Evolutionary conservation across 306 rosid species (phyloP), one percentile per base, ranked within the genome.

Genomic region (Carpinus fangiana): DNA sequence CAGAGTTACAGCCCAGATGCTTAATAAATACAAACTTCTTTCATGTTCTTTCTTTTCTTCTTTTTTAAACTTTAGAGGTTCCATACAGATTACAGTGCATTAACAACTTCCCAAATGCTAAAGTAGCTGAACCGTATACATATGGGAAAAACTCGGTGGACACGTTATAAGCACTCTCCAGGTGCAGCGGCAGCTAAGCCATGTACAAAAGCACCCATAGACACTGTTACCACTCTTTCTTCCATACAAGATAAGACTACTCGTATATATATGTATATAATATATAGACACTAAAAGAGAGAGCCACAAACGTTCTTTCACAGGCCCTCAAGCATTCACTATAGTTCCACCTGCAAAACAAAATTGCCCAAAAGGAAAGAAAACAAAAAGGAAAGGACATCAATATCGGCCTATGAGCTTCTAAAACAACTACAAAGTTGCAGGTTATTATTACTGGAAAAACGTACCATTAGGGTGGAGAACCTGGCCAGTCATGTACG

Each of bases 401-500:
- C 23, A 52, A 45, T 14, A 4, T 7, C 8, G 12, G 6, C 46
- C 7, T 18, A 14, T 0, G 20, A 70, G 45, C 0, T 71, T 14
- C n/a, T n/a, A 41, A 5, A 21, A 48, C 4, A 43, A 50, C 8
- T 12, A 10, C 17, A 10, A 34, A 11, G 26, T 0, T 31, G 14
- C 48, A 73, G 67, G 51, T 67, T 54, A 41, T 41, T 5, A 16
- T 74, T 8, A 18, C 48, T 66, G 13, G 21, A 38, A 7, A 41
- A 36, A 66, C 72, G 41, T 76, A 90, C 97, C 96, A 28, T 94
- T 94, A 31, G 94, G 97, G 80, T 92, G 97, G 23, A 94, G 87
- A 48, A 92, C 90, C 87, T 94, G 97, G 79, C 98, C 97, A 9
- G 90, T 85, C 2, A 88, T 84, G 81, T 89, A 90, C 61, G 94